These are phyloP conservation scores for Rhizopogon vulgaris DNA, from an alignment of 768 basidiomycete genomes.

Conservation along the genomic window DNA sequence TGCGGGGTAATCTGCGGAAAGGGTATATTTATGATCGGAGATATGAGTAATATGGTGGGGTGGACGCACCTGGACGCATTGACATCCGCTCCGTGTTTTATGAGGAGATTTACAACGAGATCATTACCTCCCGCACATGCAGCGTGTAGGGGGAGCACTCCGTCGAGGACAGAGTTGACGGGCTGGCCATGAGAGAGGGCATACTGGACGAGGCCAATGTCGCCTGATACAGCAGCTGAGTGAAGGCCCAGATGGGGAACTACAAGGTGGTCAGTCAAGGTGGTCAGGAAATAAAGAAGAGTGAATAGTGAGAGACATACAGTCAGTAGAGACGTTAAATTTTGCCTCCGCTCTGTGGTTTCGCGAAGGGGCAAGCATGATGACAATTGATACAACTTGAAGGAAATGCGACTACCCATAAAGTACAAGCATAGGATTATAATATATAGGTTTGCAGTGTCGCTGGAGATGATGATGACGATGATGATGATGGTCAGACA, in stretches of 20 bases:
- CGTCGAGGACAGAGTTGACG: constrained; percentile 92
- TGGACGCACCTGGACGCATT: constrained; percentile 79
- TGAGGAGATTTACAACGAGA: constrained; percentile 79
- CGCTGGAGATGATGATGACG: neutral
- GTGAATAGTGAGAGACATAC: constrained; percentile 23
- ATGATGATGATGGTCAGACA: too few relatives aligned
- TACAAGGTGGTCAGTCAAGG: constrained; percentile 21
- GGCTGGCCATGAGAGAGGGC: constrained; percentile 93
- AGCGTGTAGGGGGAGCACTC: constrained; percentile 94
- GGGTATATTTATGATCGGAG: constrained; percentile 3
- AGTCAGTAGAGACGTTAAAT: constrained; percentile 50
- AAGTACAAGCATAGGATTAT: neutral
- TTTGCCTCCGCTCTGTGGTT: constrained; percentile 38
- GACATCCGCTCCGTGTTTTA: constrained; percentile 95
- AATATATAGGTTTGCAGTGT: neutral
- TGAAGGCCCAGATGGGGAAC: constrained; percentile 76
- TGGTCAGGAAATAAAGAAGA: neutral
- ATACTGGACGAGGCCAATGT: constrained; percentile 89
- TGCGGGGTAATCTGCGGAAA: constrained; percentile 54
- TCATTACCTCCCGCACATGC: constrained; percentile 90
- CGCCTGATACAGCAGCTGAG: constrained; percentile 75
- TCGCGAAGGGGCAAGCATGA: constrained; percentile 32
- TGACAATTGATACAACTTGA: neutral
- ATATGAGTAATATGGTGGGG: neutral
- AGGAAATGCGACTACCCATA: neutral